phyloP scores from a whole-genome alignment of 2,329 filamentous ascomycete genomes.

The Aciculosporium take region DNA sequence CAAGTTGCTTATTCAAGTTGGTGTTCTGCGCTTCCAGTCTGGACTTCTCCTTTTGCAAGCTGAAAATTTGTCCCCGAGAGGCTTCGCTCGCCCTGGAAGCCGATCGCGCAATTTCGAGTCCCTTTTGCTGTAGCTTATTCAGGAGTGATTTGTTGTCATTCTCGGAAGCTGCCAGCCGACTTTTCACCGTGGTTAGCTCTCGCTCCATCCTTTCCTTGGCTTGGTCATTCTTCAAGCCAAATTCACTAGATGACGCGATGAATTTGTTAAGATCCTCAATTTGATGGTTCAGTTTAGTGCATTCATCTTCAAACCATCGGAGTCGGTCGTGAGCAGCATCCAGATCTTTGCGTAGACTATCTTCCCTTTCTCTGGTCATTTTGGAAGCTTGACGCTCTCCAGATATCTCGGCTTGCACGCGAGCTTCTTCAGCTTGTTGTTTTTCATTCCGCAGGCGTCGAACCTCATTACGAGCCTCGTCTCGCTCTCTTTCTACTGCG shows the following conservation, averaged over 20 bases:
- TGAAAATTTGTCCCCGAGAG: constrained; percentile 60
- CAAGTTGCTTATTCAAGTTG: constrained; percentile 69
- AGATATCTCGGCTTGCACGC: constrained; percentile 64
- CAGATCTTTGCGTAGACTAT: constrained; percentile 63
- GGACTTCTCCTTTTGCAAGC: constrained; percentile 69
- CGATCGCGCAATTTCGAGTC: constrained; percentile 85
- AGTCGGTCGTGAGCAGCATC: constrained; percentile 64
- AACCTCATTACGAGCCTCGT: constrained; percentile 77
- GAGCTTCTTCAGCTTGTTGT: constrained; percentile 70
- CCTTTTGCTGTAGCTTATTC: constrained; percentile 96
- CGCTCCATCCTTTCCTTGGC: constrained; percentile 86
- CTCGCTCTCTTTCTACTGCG: constrained; percentile 72
- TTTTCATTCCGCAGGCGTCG: constrained; percentile 71
- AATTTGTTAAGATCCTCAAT: constrained; percentile 77
- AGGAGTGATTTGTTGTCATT: constrained; percentile 92
- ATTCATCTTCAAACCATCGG: constrained; percentile 67
- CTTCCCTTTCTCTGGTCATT: constrained; percentile 67
- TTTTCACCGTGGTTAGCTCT: constrained; percentile 81
- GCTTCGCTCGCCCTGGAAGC: constrained; percentile 75
- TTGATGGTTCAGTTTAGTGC: constrained; percentile 59
- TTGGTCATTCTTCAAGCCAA: constrained; percentile 80
- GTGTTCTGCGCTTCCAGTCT: constrained; percentile 72
- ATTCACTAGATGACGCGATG: constrained; percentile 79
- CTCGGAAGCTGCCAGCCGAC: constrained; percentile 77
- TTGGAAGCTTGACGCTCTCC: constrained; percentile 68